A percentile compares a stretch with the other conserved stretches of the same genome.
Evolutionary conservation across 2,329 filamentous ascomycete species (phyloP).

Genomic region (Cladophialophora exuberans): DNA sequence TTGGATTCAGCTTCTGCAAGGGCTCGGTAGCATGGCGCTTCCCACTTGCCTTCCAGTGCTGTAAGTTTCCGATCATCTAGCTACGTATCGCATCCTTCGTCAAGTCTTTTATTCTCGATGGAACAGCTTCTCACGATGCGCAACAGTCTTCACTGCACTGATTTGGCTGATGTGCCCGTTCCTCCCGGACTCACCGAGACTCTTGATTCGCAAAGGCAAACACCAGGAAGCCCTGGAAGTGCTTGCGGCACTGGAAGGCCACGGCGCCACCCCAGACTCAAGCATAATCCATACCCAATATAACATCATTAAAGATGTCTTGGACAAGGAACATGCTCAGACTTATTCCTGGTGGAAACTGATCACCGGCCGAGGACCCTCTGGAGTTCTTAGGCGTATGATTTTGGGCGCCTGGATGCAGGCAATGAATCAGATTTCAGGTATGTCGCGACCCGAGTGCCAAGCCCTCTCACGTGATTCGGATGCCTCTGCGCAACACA

Average conservation of each 20-base stretch:
- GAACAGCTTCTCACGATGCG: too few relatives aligned
- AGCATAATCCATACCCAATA: constrained; percentile 38
- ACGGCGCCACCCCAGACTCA: constrained; percentile 36
- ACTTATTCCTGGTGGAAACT: constrained; percentile 51
- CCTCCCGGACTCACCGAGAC: constrained; percentile 57
- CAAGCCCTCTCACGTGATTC: too few relatives aligned
- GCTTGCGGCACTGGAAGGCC: constrained; percentile 40
- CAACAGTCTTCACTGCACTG: constrained; percentile 53
- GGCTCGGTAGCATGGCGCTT: constrained; percentile 58
- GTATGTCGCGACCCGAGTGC: too few relatives aligned
- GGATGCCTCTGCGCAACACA: too few relatives aligned
- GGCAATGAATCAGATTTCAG: constrained; percentile 40
- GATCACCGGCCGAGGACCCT: constrained; percentile 45
- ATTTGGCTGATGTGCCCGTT: constrained; percentile 46
- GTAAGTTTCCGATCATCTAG: constrained; percentile 13
- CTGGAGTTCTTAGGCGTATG: constrained; percentile 48
- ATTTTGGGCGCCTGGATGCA: constrained; percentile 50
- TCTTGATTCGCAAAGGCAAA: constrained; percentile 60
- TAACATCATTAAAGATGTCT: constrained; percentile 42
- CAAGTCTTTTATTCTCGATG: background rate
- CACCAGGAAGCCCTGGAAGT: constrained; percentile 56
- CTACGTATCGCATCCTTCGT: background rate
- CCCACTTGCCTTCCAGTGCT: constrained; percentile 61
- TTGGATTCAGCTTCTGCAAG: constrained; percentile 57
- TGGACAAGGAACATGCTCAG: constrained; percentile 50